These are phyloP conservation scores for Rhodosporidiobolus odoratus DNA, from an alignment of 768 basidiomycete genomes.

Conservation along the genomic window DNA sequence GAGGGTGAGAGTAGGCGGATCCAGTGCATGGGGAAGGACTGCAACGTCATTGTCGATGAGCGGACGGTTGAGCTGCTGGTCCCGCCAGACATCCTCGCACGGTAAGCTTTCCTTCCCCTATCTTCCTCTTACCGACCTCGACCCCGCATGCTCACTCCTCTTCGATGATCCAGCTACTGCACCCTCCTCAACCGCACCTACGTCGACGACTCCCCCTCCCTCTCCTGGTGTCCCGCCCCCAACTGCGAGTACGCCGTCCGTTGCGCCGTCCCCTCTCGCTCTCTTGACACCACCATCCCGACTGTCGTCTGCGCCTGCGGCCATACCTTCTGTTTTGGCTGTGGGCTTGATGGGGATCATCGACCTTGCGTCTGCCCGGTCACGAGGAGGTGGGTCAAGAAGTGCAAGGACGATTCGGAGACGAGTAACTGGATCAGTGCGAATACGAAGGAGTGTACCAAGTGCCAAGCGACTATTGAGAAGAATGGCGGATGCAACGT, in stretches of 20 bases:
- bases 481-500: conserved; percentile 99
- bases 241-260: conserved; percentile 90
- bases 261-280: conserved; percentile 72
- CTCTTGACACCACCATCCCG: conserved; percentile 74
- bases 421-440: conserved; percentile 99
- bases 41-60: conserved; percentile 48
- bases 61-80: conserved; percentile 53
- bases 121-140: not conserved
- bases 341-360: conserved; percentile 79
- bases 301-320: conserved; percentile 75
- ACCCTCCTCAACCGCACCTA: conserved; percentile 84
- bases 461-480: conserved; percentile 97
- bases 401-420: conserved; percentile 95
- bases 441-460: conserved; percentile 95
- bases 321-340: conserved; percentile 93
- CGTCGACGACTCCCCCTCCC: conserved; percentile 70
- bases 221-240: conserved; percentile 94
- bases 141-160: not conserved
- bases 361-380: conserved; percentile 83
- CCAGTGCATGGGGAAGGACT: conserved; percentile 51
- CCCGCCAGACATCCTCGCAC: conserved; percentile 50
- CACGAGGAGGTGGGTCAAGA: conserved; percentile 90
- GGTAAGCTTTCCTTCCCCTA: conserved; percentile 44
- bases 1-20: conserved; percentile 50
- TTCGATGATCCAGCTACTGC: conserved; percentile 62